Conservation (phyloP, 2,329 filamentous ascomycete genomes). For the Fusarium globosum region DNA sequence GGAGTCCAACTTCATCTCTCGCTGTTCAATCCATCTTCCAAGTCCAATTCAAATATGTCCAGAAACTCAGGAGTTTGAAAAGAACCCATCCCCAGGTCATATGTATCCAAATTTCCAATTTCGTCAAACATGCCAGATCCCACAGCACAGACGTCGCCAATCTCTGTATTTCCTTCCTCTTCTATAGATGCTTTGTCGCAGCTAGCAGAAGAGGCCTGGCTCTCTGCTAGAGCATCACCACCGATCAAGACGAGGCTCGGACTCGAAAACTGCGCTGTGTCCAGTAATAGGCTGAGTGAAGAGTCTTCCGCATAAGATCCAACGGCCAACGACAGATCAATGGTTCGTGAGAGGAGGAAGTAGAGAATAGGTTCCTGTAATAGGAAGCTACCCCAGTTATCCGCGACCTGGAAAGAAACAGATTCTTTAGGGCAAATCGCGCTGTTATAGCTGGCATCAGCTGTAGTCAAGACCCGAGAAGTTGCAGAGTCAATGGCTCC, state of each 20-base stretch:
- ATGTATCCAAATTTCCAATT: not conserved
- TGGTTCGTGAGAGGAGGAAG: fast-evolving
- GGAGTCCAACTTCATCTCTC: no score
- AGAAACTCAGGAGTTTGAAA: not conserved
- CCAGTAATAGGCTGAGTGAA: not conserved
- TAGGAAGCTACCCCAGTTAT: not conserved
- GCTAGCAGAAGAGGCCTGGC: fast-evolving
- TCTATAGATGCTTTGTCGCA: fast-evolving
- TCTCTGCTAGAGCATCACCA: not conserved
- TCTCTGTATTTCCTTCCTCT: fast-evolving
- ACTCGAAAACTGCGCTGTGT: fast-evolving
- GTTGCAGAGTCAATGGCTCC: not conserved
- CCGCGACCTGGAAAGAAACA: fast-evolving
- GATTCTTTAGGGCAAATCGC: fast-evolving
- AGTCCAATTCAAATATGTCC: not conserved
- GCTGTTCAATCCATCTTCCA: not conserved
- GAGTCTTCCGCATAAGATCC: not conserved
- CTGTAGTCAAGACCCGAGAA: no score
- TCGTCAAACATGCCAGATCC: fast-evolving
- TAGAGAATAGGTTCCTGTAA: not conserved
- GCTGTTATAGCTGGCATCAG: no score
- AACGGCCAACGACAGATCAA: not conserved
- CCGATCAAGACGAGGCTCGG: fast-evolving
- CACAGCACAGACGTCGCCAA: not conserved
- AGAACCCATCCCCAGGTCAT: fast-evolving